A percentile compares a stretch with the other conserved stretches of the same genome.
These are phyloP conservation scores for Globisporangium nagaii DNA, from an alignment of 352 stramenopile genomes.

Conservation along the genomic window DNA sequence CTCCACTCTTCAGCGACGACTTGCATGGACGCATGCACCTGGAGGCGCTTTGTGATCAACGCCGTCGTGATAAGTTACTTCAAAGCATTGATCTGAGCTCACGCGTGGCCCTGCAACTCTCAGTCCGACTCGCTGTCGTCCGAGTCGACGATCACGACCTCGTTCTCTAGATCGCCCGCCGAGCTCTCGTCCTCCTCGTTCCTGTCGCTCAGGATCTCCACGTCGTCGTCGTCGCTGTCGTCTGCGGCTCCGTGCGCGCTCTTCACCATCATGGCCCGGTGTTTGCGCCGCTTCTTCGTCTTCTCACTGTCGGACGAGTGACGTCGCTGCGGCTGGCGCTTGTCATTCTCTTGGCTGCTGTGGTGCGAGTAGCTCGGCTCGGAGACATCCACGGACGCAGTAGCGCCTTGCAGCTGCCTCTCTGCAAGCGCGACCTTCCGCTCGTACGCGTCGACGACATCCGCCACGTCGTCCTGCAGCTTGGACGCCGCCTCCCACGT, in stretches of 20 bases:
- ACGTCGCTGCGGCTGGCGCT: not conserved
- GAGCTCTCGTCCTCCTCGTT: slow-evolving; percentile 15
- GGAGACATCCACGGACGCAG: too few species aligned
- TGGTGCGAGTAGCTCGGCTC: too few species aligned
- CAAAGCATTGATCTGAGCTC: not conserved
- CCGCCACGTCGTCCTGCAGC: slow-evolving; percentile 41
- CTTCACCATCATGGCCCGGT: slow-evolving; percentile 3
- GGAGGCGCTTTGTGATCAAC: too few species aligned
- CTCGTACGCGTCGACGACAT: slow-evolving; percentile 58
- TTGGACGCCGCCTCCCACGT: slow-evolving; percentile 55
- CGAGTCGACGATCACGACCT: slow-evolving; percentile 6
- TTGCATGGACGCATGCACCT: not conserved
- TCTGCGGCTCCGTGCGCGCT: not conserved
- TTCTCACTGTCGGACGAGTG: not conserved
- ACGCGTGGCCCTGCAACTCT: not conserved
- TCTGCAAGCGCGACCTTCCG: slow-evolving; percentile 1
- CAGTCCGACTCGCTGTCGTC: slow-evolving; percentile 4
- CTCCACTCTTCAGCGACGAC: too few species aligned
- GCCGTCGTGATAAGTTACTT: not conserved
- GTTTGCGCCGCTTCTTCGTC: not conserved
- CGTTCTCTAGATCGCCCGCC: slow-evolving; percentile 13
- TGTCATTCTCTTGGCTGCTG: not conserved
- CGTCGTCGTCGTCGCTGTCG: not conserved
- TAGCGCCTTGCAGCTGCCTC: not conserved
- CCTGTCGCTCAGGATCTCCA: slow-evolving; percentile 3